Percentiles rank a stretch among this genome's conserved stretches.
These are phyloP conservation scores for Hyaloperonospora brassicae DNA, from an alignment of 352 stramenopile genomes.

Conservation along the genomic window DNA sequence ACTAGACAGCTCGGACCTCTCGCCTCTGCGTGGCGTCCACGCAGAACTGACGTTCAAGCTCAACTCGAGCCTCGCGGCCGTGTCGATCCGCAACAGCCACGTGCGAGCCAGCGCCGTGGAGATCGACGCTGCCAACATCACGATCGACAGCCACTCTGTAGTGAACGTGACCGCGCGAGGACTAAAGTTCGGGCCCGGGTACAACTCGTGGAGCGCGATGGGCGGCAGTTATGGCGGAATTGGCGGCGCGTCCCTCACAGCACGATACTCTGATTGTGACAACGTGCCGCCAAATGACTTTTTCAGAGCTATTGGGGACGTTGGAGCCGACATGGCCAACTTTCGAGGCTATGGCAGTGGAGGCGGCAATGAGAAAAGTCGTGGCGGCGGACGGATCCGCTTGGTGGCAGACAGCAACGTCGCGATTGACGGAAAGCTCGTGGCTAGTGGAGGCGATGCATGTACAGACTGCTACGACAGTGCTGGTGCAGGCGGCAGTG, in stretches of 20 bases:
- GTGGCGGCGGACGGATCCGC: constrained; percentile 56
- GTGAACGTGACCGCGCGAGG: constrained; percentile 55
- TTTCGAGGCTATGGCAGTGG: constrained; percentile 82
- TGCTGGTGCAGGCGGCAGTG: constrained; percentile 43
- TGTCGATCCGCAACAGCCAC: constrained; percentile 43
- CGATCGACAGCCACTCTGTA: constrained; percentile 33
- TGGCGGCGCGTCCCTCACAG: constrained; percentile 55
- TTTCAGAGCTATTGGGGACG: constrained; percentile 57
- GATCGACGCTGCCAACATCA: constrained; percentile 36
- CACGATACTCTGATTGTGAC: constrained; percentile 35
- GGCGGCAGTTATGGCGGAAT: constrained; percentile 72
- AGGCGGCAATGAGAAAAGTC: constrained; percentile 47
- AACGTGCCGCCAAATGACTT: constrained; percentile 48
- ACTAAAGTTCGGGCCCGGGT: constrained; percentile 76
- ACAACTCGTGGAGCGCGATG: constrained; percentile 60
- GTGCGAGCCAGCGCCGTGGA: constrained; percentile 53
- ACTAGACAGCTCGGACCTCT: constrained; percentile 37
- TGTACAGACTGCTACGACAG: constrained; percentile 47
- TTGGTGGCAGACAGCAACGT: constrained; percentile 32
- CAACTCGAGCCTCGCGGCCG: constrained; percentile 21
- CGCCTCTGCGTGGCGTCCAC: constrained; percentile 34
- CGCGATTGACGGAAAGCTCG: constrained; percentile 52
- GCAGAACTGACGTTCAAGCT: constrained; percentile 44
- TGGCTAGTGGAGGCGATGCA: constrained; percentile 58
- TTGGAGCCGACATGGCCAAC: constrained; percentile 37